Evolutionary conservation across 2,329 filamentous ascomycete species (phyloP).

Genomic region (Apiospora kogelbergensis): DNA sequence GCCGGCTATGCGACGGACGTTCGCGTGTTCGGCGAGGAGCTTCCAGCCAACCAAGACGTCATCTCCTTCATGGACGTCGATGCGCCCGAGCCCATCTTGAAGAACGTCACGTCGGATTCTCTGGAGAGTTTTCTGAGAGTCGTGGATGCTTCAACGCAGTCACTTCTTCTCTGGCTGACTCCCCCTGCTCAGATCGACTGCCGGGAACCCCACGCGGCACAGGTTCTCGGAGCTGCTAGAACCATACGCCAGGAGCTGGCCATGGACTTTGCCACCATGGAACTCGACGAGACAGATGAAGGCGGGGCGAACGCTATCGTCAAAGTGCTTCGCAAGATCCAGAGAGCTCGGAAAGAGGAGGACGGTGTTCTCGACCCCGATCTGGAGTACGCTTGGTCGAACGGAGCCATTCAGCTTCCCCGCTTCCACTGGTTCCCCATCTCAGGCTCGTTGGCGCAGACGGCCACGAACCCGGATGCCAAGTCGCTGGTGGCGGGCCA

Average conservation of each 20-base stretch:
- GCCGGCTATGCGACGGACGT: too few species aligned
- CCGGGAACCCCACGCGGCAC: neutral
- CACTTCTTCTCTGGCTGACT: too few species aligned
- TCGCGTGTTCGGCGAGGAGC: too few species aligned
- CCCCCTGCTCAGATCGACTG: neutral
- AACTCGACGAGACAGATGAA: neutral
- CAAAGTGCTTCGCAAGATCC: neutral
- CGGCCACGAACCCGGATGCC: neutral
- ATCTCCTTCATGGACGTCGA: too few species aligned
- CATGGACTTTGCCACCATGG: neutral
- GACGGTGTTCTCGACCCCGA: neutral
- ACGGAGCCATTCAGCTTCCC: neutral
- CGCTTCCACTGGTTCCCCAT: neutral
- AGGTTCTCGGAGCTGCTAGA: neutral
- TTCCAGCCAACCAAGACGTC: too few species aligned
- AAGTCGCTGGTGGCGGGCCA: neutral
- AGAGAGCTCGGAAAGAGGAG: neutral
- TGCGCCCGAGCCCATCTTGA: too few species aligned
- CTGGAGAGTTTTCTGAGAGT: too few species aligned
- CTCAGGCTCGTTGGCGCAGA: neutral
- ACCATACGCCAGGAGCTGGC: conserved; percentile 1
- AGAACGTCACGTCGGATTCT: too few species aligned
- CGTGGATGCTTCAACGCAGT: too few species aligned
- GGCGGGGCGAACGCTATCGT: neutral
- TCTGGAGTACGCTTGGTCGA: neutral